phyloP scores from a whole-genome alignment of 495 filamentous ascomycete genomes.

The Hypoxylon intermedium region DNA sequence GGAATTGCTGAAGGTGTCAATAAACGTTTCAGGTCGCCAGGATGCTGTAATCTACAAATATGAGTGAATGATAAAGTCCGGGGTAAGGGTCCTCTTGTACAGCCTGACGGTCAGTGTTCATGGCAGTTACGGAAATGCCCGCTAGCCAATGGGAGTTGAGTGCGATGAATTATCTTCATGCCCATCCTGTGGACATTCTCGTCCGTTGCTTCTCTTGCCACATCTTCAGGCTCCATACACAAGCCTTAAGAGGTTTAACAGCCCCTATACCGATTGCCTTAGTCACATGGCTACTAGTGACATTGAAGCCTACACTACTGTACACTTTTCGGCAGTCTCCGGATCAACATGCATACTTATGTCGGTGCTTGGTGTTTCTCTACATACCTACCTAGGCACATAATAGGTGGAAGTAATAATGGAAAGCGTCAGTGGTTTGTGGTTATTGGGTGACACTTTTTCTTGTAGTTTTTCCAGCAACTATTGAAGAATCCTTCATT shows the following conservation, averaged over 20 bases:
- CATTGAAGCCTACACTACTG: neutral
- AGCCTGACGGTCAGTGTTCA: no score
- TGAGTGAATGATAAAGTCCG: constrained; percentile 4
- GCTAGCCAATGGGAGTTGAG: neutral
- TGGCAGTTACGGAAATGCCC: constrained; percentile 3
- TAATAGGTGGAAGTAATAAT: no score
- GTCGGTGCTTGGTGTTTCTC: no score
- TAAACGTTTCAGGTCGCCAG: constrained; percentile 19
- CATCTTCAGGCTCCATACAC: constrained; percentile 4
- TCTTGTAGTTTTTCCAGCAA: no score
- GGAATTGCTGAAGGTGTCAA: constrained; percentile 5
- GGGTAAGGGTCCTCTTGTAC: constrained; percentile 17
- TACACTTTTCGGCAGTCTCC: constrained; percentile 23
- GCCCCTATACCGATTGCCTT: neutral
- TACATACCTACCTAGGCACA: neutral
- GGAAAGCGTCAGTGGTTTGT: no score
- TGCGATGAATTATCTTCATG: constrained; percentile 9
- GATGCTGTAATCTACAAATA: constrained; percentile 16
- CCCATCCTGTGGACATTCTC: constrained; percentile 5
- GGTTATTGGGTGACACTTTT: no score
- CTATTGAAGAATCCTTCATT: no score
- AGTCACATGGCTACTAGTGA: constrained; percentile 25
- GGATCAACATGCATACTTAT: no score
- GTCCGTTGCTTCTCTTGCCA: constrained; percentile 12
- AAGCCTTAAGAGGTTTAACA: neutral